These are phyloP conservation scores for Lathyrus sativus DNA, from an alignment of 306 rosid species.

Conservation along the genomic window DNA sequence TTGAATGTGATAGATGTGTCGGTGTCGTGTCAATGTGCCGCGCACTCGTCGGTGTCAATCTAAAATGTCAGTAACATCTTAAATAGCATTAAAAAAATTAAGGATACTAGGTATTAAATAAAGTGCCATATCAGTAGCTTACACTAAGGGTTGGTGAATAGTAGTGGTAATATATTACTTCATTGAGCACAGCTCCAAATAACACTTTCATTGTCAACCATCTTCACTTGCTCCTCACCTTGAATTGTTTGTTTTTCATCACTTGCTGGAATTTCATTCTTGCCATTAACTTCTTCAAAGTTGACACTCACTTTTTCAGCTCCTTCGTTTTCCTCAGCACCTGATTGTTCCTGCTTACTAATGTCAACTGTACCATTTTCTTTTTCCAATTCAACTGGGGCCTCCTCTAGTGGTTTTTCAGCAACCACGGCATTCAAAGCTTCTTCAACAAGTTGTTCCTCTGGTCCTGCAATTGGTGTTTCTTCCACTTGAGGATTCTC, in stretches of 20 bases:
- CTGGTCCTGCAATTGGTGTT: constrained; percentile 10
- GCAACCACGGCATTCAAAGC: constrained; percentile 25
- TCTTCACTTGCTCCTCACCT: constrained; percentile 46
- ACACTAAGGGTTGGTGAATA: constrained; percentile 25
- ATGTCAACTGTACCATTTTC: constrained; percentile 44
- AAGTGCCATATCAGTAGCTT: constrained; percentile 47
- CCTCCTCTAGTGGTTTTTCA: constrained; percentile 25
- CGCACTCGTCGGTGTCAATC: background rate
- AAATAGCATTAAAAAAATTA: constrained; percentile 33
- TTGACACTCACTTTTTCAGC: constrained; percentile 40
- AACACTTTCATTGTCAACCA: constrained; percentile 60
- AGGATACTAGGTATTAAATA: constrained; percentile 22
- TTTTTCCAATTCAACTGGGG: constrained; percentile 35
- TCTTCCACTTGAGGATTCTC: constrained; percentile 39
- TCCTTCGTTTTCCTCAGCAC: constrained; percentile 43
- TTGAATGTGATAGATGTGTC: too few species aligned
- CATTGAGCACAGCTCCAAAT: constrained; percentile 46
- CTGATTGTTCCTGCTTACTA: constrained; percentile 37
- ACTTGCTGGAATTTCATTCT: constrained; percentile 38
- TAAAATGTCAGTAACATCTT: background rate
- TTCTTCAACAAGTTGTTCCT: background rate
- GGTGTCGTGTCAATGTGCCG: too few species aligned
- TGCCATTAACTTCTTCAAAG: constrained; percentile 42
- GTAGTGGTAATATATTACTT: constrained; percentile 27
- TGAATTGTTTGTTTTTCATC: constrained; percentile 41